Evolutionary conservation across 768 basidiomycete genomes (phyloP), one percentile per base, ranked within the genome.

Genomic region (Podaxis sp.): DNA sequence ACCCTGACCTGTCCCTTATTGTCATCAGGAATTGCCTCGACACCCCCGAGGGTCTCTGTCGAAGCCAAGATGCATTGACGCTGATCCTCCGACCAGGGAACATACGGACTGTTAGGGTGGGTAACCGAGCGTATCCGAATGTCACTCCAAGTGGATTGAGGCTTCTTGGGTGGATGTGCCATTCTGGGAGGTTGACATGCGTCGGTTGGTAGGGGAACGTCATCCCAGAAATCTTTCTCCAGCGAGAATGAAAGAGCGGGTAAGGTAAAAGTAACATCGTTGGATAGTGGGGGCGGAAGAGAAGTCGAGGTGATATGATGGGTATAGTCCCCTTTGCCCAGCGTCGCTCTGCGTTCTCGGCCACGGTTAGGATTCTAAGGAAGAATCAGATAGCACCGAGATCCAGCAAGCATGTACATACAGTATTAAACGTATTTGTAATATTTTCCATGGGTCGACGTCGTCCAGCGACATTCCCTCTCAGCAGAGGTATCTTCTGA

Each of bases 91-190:
- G 76, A 67, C 83, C 82, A 84, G 8, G 83, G 83, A 4, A 82
- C 79, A 57, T 84, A 84, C n/a, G 84, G 83, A 68, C 80, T 83
- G 57, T 84, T 83, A 5, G 83, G 81, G 69, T 84, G 81, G 51
- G 57, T 24, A 46, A 62, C 60, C 54, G 56, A 46, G 57, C 59
- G 48, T 54, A 52, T 55, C 36, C 54, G 15, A 36, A 56, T 36
- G 19, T 56, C 38, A 2, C 12, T 56, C 22, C 36, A 56, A n/a
- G n/a, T 24, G 19, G 38, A 24, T 40, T 19, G 54, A 46, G n/a
- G n/a, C 19, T 19, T 19, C 7, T 46, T 17, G n/a, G 44, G 44
- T n/a, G 42, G 17, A 44, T n/a, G 19, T 19, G 8, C n/a, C 17
- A 28, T 11, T 51, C 22, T 24, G 22, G 49, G 11, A 24, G 22